A percentile compares a stretch with the other conserved stretches of the same genome.
phyloP scores from a whole-genome alignment of 2,329 filamentous ascomycete species.

The Cladosporium halotolerans region DNA sequence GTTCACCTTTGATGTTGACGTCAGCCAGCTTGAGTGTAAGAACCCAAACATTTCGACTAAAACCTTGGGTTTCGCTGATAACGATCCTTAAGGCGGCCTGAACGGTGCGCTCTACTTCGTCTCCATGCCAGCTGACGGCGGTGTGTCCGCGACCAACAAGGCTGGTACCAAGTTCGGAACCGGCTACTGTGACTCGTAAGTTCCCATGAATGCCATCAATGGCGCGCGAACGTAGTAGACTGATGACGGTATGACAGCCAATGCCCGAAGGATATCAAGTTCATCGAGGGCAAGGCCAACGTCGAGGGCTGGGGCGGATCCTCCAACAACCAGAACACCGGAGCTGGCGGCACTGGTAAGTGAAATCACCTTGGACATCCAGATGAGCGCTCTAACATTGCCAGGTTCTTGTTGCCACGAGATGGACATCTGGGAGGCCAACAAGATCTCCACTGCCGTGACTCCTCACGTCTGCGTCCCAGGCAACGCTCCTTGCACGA shows the following conservation, averaged over 20 bases:
- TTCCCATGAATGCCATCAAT: too few species aligned
- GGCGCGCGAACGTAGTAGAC: too few species aligned
- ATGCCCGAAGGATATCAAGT: conserved; percentile 34
- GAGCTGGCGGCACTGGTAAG: conserved; percentile 39
- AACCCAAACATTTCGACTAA: too few species aligned
- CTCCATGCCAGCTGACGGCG: conserved; percentile 58
- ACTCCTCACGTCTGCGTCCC: conserved; percentile 60
- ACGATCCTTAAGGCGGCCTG: too few species aligned
- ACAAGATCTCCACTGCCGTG: conserved; percentile 57
- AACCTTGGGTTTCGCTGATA: too few species aligned
- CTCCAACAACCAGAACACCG: conserved; percentile 23
- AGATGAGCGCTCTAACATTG: not conserved
- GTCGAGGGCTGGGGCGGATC: conserved; percentile 34
- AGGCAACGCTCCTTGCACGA: conserved; percentile 45
- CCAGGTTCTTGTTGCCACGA: conserved; percentile 55
- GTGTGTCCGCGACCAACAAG: conserved; percentile 43
- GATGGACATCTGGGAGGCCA: conserved; percentile 68
- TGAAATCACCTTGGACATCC: not conserved
- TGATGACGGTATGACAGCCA: too few species aligned
- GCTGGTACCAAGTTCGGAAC: conserved; percentile 54
- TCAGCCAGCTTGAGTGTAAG: conserved; percentile 27
- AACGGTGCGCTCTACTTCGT: conserved; percentile 64
- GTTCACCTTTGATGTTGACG: conserved; percentile 67
- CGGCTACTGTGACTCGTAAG: conserved; percentile 46
- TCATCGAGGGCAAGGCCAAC: conserved; percentile 37